Conservation (phyloP, 2,329 filamentous ascomycete species). For the Xylaria arbuscula region DNA sequence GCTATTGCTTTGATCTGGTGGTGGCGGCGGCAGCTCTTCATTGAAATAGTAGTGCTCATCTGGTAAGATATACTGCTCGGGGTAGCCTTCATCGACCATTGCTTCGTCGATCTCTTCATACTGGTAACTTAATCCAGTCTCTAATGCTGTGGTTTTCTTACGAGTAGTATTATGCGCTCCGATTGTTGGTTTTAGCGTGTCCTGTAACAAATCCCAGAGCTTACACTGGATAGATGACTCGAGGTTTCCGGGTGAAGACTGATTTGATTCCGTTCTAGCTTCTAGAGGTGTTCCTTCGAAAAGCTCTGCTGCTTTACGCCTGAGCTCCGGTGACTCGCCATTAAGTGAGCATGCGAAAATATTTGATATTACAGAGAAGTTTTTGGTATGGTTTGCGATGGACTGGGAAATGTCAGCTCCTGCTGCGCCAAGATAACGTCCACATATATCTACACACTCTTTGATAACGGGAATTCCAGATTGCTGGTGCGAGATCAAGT, state of each 20-base stretch:
- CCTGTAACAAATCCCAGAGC: slow-evolving; percentile 44
- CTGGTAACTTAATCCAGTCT: neutral
- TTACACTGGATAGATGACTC: slow-evolving; percentile 34
- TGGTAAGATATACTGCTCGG: neutral
- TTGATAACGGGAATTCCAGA: slow-evolving; percentile 39
- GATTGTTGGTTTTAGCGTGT: slow-evolving; percentile 39
- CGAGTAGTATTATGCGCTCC: slow-evolving; percentile 19
- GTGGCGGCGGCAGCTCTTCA: neutral
- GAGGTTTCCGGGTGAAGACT: slow-evolving; percentile 7
- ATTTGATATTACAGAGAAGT: slow-evolving; percentile 42
- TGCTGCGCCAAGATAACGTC: neutral
- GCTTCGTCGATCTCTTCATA: neutral
- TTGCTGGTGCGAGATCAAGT: slow-evolving; percentile 37
- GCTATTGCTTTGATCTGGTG: neutral
- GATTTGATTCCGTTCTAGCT: neutral
- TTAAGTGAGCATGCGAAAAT: slow-evolving; percentile 41
- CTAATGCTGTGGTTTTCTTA: neutral
- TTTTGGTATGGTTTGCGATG: slow-evolving; percentile 38
- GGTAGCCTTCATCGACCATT: slow-evolving; percentile 7
- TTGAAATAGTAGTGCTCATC: neutral
- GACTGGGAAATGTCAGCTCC: slow-evolving; percentile 37
- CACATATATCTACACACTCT: slow-evolving; percentile 21
- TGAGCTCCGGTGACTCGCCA: slow-evolving; percentile 41
- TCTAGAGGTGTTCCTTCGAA: slow-evolving; percentile 6
- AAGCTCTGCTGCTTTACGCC: slow-evolving; percentile 37